Evolutionary conservation across 257 asterid genomes (phyloP).

Genomic region (Haberlea rhodopensis): DNA sequence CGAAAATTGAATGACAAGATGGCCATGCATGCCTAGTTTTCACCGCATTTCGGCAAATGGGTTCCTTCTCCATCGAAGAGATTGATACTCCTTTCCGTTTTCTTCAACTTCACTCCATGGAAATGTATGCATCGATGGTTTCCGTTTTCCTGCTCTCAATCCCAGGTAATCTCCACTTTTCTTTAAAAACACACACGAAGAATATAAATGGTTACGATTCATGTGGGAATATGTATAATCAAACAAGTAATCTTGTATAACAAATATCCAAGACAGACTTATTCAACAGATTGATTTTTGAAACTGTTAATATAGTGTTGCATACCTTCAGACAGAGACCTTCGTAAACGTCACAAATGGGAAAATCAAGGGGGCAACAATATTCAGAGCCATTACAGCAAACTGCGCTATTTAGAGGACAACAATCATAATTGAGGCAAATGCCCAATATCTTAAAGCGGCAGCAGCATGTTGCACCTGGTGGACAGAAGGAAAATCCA

Average conservation of each 20-base stretch:
- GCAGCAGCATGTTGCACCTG: slow-evolving; percentile 32
- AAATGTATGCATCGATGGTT: slow-evolving; percentile 21
- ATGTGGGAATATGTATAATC: not conserved
- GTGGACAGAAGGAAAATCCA: slow-evolving; percentile 27
- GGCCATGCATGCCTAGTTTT: too few relatives aligned
- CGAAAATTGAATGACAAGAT: too few relatives aligned
- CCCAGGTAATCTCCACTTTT: slow-evolving; percentile 24
- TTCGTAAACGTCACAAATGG: slow-evolving; percentile 30
- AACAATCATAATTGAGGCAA: slow-evolving; percentile 24
- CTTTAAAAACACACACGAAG: slow-evolving; percentile 15
- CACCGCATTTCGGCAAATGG: slow-evolving; percentile 16
- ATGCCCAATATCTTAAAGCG: not conserved
- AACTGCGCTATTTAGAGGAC: slow-evolving; percentile 25
- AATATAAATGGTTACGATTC: not conserved
- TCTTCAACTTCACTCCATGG: slow-evolving; percentile 27
- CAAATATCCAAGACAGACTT: not conserved
- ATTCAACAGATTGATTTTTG: not conserved
- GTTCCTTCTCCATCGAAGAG: slow-evolving; percentile 31
- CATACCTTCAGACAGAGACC: slow-evolving; percentile 30
- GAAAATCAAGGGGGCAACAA: slow-evolving; percentile 35
- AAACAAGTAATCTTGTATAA: not conserved
- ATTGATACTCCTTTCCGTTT: not conserved
- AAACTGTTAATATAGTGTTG: not conserved
- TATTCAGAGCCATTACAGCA: slow-evolving; percentile 26
- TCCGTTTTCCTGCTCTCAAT: slow-evolving; percentile 26